Evolutionary conservation across 176 grass and related monocot genomes (phyloP).

Genomic region (Paspalum notatum): DNA sequence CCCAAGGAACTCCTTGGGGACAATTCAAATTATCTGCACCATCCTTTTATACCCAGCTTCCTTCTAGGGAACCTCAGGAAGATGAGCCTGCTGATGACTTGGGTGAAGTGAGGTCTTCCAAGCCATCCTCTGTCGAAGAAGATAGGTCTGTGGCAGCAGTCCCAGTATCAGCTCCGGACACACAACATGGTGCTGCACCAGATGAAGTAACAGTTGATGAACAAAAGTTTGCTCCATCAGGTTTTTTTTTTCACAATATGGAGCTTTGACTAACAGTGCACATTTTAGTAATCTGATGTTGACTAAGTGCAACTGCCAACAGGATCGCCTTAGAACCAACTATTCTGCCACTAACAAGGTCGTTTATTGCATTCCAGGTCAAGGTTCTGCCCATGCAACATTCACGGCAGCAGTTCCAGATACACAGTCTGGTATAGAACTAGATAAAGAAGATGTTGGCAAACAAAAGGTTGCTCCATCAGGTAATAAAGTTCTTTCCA

Average conservation of each 20-base stretch:
- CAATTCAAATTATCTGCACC: slow-evolving; percentile 7
- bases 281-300: not conserved
- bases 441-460: not conserved
- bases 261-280: not conserved
- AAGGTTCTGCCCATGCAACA: not conserved
- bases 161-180: not conserved
- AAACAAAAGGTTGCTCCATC: not conserved
- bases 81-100: slow-evolving; percentile 5
- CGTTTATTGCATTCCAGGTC: slow-evolving; percentile 17
- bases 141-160: not conserved
- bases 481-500: slow-evolving; percentile 32
- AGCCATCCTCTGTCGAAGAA: slow-evolving; percentile 13
- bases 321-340: not conserved
- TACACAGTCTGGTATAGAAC: not conserved
- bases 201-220: slow-evolving; percentile 5
- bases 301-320: not conserved
- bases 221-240: not conserved
- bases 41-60: not conserved
- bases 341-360: not conserved
- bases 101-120: not conserved
- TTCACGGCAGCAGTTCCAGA: not conserved
- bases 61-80: not conserved
- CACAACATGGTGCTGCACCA: not conserved
- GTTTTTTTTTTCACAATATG: slow-evolving; percentile 15
- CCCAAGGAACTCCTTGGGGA: slow-evolving; percentile 16